Conservation (phyloP, 805 yeast species). For the Zygosaccharomyces rouxii region DNA sequence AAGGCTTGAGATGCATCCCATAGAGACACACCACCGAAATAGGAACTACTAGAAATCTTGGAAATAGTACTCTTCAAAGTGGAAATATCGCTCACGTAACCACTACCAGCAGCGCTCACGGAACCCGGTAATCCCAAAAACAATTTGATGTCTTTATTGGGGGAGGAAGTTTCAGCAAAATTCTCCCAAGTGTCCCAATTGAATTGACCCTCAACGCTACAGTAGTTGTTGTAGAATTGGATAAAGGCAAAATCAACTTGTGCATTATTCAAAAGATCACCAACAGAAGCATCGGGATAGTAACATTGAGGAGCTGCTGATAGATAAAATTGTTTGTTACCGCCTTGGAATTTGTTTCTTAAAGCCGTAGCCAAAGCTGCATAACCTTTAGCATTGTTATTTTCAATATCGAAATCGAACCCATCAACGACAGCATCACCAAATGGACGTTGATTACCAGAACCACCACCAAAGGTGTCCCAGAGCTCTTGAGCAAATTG, state of each 20-base stretch:
- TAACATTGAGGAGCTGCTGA: slow-evolving; percentile 94
- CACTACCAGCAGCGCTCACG: slow-evolving; percentile 51
- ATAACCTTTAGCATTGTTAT: slow-evolving; percentile 58
- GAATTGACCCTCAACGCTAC: slow-evolving; percentile 53
- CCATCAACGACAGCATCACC: slow-evolving; percentile 81
- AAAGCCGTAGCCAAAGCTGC: slow-evolving; percentile 51
- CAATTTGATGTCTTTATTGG: slow-evolving; percentile 64
- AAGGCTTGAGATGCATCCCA: slow-evolving; percentile 88
- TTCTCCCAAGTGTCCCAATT: slow-evolving; percentile 71
- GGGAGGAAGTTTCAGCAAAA: slow-evolving; percentile 54
- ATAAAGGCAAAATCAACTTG: slow-evolving; percentile 76
- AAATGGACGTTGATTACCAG: slow-evolving; percentile 54
- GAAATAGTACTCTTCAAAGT: slow-evolving; percentile 48
- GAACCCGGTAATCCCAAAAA: slow-evolving; percentile 75
- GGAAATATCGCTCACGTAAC: slow-evolving; percentile 51
- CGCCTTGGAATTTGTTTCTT: slow-evolving; percentile 49
- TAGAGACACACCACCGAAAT: slow-evolving; percentile 81
- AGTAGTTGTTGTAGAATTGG: slow-evolving; percentile 86
- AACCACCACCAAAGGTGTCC: slow-evolving; percentile 60
- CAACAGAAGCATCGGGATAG: slow-evolving; percentile 71
- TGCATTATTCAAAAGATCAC: slow-evolving; percentile 53
- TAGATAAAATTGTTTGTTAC: slow-evolving; percentile 61
- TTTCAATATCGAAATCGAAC: slow-evolving; percentile 87
- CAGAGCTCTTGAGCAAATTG: slow-evolving; percentile 56
- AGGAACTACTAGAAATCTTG: slow-evolving; percentile 63